These are phyloP conservation scores for Calonectria multiphialidica DNA, from an alignment of 2,329 filamentous ascomycete species.

Conservation along the genomic window DNA sequence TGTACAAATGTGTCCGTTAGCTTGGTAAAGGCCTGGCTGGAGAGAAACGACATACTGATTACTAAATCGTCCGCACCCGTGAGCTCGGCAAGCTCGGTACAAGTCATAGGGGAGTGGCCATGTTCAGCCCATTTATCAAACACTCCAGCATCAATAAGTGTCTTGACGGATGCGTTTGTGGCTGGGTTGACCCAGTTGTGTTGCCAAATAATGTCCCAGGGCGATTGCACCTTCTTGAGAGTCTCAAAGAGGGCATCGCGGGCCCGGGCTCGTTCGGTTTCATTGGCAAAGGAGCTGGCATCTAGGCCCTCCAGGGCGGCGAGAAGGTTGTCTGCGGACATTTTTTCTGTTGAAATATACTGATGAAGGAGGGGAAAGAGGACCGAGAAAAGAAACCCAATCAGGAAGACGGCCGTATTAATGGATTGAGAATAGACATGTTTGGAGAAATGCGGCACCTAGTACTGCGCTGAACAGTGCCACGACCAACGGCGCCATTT, in stretches of 20 bases:
- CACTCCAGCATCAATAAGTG: constrained; percentile 52
- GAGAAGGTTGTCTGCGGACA: constrained; percentile 42
- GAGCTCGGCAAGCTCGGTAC: constrained; percentile 47
- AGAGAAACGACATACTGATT: constrained; percentile 40
- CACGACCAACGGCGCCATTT: not conserved
- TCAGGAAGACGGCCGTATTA: not conserved
- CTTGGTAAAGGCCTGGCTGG: accelerated
- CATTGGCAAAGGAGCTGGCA: constrained; percentile 45
- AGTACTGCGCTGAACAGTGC: not conserved
- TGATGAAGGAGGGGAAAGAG: not conserved
- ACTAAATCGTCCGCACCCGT: constrained; percentile 48
- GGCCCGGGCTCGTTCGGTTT: constrained; percentile 48
- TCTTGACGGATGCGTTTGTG: constrained; percentile 51
- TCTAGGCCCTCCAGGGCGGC: constrained; percentile 41
- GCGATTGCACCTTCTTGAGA: constrained; percentile 48
- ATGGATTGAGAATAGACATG: not conserved
- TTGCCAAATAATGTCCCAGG: constrained; percentile 54
- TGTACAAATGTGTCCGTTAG: constrained; percentile 7
- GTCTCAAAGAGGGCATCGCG: constrained; percentile 48
- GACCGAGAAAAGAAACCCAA: not conserved
- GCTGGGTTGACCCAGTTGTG: constrained; percentile 50
- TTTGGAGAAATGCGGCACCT: not conserved
- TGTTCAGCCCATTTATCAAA: constrained; percentile 51
- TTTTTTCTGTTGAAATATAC: constrained; percentile 25
- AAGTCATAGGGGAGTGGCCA: constrained; percentile 45